A percentile compares a stretch with the other conserved stretches of the same genome.
These are phyloP conservation scores for Salix udensis DNA, from an alignment of 345 rosid genomes.

Conservation along the genomic window DNA sequence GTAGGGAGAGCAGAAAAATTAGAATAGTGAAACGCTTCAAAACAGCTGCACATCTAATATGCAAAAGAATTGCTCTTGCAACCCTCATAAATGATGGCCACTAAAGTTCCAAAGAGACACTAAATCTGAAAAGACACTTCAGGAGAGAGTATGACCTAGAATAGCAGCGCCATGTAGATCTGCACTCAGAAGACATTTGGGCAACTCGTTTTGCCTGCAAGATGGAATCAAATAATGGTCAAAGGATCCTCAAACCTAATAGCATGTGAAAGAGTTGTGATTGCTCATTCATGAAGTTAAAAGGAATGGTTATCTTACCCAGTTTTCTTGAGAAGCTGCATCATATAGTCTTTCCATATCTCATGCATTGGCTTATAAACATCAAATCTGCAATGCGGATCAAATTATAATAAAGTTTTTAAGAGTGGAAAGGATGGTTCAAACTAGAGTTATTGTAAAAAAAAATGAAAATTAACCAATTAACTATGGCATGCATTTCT, in stretches of 20 bases:
- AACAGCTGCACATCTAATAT: background rate
- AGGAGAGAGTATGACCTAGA: conserved; percentile 6
- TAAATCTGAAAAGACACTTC: background rate
- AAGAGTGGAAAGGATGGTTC: background rate
- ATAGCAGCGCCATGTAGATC: conserved; percentile 33
- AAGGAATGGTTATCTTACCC: conserved; percentile 37
- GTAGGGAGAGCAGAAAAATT: background rate
- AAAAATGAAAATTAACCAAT: background rate
- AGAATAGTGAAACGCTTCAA: background rate
- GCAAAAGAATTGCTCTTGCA: background rate
- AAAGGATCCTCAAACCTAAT: background rate
- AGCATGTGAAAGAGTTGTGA: background rate
- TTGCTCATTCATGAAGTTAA: background rate
- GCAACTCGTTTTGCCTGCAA: conserved; percentile 19
- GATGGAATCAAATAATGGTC: background rate
- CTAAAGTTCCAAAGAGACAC: background rate
- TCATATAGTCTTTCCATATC: conserved; percentile 62
- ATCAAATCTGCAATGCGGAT: conserved; percentile 48
- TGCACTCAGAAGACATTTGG: conserved; percentile 24
- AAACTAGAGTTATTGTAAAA: background rate
- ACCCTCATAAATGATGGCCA: background rate
- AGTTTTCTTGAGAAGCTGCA: conserved; percentile 45
- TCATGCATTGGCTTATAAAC: conserved; percentile 63
- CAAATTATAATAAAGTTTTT: conserved; percentile 4
- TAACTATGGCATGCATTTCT: background rate